Percentiles rank a stretch among this genome's conserved stretches.
Evolutionary conservation across 768 basidiomycete genomes (phyloP).

Genomic region (Suillus ampliporus): DNA sequence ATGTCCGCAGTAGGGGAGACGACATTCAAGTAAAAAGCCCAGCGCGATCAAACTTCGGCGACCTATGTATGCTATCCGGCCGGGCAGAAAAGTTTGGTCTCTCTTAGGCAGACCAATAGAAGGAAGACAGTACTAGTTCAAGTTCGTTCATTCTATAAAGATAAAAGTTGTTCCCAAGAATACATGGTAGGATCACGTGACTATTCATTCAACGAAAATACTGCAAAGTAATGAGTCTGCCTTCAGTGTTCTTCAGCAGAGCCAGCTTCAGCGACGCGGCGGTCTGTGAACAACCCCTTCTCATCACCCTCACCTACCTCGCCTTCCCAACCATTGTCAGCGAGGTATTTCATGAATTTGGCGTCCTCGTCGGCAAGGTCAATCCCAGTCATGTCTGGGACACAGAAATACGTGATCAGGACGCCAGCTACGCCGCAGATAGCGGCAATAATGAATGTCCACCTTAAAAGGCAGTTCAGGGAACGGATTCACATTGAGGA

Average conservation of each 20-base stretch:
- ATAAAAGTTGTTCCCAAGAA: too few species aligned
- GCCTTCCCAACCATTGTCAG: conserved; percentile 69
- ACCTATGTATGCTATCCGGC: too few species aligned
- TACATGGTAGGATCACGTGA: conserved; percentile 5
- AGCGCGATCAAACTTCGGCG: background rate
- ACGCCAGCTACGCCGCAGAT: conserved; percentile 69
- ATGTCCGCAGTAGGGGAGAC: conserved; percentile 22
- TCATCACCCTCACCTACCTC: conserved; percentile 62
- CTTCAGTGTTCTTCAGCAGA: conserved; percentile 18
- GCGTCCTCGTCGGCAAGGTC: conserved; percentile 72
- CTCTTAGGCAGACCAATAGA: too few species aligned
- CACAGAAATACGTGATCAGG: conserved; percentile 68
- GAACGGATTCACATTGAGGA: conserved; percentile 4
- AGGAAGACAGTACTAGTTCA: too few species aligned
- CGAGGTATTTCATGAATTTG: conserved; percentile 63
- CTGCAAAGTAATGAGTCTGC: background rate
- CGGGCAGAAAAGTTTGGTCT: too few species aligned
- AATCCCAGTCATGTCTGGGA: conserved; percentile 69
- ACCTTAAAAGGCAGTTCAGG: conserved; percentile 39
- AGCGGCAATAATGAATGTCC: conserved; percentile 75
- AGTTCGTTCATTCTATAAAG: too few species aligned
- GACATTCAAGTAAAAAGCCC: conserved; percentile 26
- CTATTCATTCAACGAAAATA: background rate
- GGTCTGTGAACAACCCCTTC: conserved; percentile 29
- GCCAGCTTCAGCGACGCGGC: conserved; percentile 20